phyloP scores from a whole-genome alignment of 2,329 filamentous ascomycete species.

The Pseudogymnoascus sp. region DNA sequence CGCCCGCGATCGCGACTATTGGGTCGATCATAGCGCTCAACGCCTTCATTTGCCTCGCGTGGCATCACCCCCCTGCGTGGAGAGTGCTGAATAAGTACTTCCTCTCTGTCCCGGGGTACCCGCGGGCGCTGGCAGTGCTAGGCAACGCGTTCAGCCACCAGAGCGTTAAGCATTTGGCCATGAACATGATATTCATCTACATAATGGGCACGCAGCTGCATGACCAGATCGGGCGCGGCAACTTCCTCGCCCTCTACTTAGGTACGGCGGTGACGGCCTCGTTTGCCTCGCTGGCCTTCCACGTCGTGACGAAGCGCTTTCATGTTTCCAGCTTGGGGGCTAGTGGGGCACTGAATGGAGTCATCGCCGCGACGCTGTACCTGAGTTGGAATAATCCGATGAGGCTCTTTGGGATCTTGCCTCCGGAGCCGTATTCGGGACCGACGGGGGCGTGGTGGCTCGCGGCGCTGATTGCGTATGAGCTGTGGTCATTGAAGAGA shows the following conservation, averaged over 20 bases:
- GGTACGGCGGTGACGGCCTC: conserved; percentile 51
- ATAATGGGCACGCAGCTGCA: conserved; percentile 60
- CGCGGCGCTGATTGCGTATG: conserved; percentile 42
- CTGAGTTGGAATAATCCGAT: conserved; percentile 49
- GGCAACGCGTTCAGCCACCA: conserved; percentile 66
- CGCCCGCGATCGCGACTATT: conserved; percentile 59
- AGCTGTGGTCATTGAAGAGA: conserved; percentile 38
- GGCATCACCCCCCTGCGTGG: conserved; percentile 61
- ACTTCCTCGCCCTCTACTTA: conserved; percentile 62
- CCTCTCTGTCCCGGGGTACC: conserved; percentile 56
- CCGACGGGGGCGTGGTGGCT: conserved; percentile 49
- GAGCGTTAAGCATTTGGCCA: conserved; percentile 47
- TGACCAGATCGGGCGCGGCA: conserved; percentile 61
- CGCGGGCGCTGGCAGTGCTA: conserved; percentile 53
- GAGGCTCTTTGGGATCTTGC: conserved; percentile 46
- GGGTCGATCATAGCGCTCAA: conserved; percentile 54
- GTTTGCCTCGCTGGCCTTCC: conserved; percentile 45
- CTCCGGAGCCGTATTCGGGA: conserved; percentile 44
- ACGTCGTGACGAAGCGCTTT: conserved; percentile 34
- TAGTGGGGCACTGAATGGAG: conserved; percentile 55
- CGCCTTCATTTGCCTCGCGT: conserved; percentile 46
- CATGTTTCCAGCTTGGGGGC: conserved; percentile 53
- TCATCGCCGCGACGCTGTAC: conserved; percentile 56
- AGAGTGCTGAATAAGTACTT: conserved; percentile 60
- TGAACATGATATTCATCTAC: conserved; percentile 60